These are phyloP conservation scores for Penicillium fuscoglaucum DNA, from an alignment of 2,329 filamentous ascomycete genomes.

Conservation along the genomic window DNA sequence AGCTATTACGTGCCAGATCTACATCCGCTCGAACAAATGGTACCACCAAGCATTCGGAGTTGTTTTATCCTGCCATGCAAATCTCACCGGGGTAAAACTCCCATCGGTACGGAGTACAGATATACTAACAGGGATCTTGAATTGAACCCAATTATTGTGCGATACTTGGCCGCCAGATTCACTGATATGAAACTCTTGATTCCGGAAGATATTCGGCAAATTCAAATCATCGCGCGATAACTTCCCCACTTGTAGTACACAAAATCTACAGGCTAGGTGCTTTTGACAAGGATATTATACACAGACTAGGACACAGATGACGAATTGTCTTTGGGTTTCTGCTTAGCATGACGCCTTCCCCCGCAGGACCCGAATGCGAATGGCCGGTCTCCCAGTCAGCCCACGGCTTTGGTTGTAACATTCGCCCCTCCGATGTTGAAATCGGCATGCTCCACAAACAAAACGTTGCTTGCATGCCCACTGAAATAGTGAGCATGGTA, in stretches of 20 bases:
- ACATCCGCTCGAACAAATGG: background rate
- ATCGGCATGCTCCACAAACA: background rate
- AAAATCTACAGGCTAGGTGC: too few relatives aligned
- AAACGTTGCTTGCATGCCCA: background rate
- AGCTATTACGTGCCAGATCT: background rate
- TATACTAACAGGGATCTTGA: background rate
- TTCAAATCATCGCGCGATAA: background rate
- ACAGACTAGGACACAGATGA: background rate
- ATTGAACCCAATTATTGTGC: background rate
- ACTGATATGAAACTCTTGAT: background rate
- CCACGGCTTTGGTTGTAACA: background rate
- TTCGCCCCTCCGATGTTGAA: conserved; percentile 1
- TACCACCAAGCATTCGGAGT: background rate
- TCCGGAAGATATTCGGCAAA: background rate
- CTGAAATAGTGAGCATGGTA: background rate
- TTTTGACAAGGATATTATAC: background rate
- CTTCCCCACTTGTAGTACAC: background rate
- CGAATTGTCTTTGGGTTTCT: background rate
- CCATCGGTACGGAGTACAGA: background rate
- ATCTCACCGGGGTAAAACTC: background rate
- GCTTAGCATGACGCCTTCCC: background rate
- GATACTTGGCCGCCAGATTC: too few relatives aligned
- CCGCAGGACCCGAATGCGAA: background rate
- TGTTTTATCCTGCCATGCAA: background rate
- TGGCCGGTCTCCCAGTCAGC: background rate